Evolutionary conservation across 495 filamentous ascomycete genomes (phyloP).

Genomic region (Hypoxylon cercidicola): DNA sequence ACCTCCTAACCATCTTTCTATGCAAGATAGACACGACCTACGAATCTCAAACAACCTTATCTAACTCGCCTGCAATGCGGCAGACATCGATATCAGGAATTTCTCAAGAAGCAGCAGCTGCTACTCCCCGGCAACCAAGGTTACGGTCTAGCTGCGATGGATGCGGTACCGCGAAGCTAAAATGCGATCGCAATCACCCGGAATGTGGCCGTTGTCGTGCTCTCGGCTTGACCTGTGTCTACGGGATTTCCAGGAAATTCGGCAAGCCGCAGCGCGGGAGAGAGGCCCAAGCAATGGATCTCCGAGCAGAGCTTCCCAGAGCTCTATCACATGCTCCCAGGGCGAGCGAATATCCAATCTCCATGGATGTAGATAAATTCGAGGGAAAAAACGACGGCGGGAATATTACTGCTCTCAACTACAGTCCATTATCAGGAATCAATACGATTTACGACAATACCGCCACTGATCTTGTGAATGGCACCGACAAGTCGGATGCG

Average conservation of each 20-base stretch:
- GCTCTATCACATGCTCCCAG: not conserved
- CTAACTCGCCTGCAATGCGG: not conserved
- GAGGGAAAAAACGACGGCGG: not conserved
- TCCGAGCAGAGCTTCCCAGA: not conserved
- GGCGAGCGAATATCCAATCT: not conserved
- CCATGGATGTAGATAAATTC: not conserved
- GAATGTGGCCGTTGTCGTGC: slow-evolving; percentile 50
- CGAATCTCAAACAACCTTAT: not conserved
- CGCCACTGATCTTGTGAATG: not conserved
- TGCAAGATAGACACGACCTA: not conserved
- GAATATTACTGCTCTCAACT: not conserved
- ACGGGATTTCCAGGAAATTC: slow-evolving; percentile 48
- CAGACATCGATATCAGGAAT: not conserved
- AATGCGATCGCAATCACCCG: slow-evolving; percentile 53
- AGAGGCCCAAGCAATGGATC: slow-evolving; percentile 1
- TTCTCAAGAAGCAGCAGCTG: not conserved
- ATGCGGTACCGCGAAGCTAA: slow-evolving; percentile 53
- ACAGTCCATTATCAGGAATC: not conserved
- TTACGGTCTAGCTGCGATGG: slow-evolving; percentile 53
- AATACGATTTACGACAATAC: not conserved
- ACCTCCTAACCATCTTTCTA: too few species aligned
- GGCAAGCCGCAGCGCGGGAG: slow-evolving; percentile 29
- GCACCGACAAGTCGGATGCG: not conserved
- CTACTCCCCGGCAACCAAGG: slow-evolving; percentile 27
- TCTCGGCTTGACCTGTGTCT: slow-evolving; percentile 50